These are phyloP conservation scores for Smithsoniella earleae DNA, from an alignment of 163 green algal species.

Conservation along the genomic window DNA sequence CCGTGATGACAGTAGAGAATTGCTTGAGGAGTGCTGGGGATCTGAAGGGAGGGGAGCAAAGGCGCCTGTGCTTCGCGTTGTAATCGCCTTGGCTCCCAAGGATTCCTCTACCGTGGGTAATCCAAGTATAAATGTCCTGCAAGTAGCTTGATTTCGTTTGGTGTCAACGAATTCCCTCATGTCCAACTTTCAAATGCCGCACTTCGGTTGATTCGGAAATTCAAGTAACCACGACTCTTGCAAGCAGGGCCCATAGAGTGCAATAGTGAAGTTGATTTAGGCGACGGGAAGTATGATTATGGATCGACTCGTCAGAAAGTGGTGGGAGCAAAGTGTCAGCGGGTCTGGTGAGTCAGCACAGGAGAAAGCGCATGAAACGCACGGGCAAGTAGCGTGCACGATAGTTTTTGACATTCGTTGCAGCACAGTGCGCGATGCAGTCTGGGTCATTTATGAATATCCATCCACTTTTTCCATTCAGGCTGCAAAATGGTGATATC, in stretches of 20 bases:
- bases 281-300: too few species aligned
- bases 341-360: too few species aligned
- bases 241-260: neutral
- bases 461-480: slow-evolving; percentile 51
- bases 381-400: slow-evolving; percentile 45
- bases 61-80: slow-evolving; percentile 55
- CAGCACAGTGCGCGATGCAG: slow-evolving; percentile 45
- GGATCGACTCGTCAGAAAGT: too few species aligned
- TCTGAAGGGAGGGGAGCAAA: slow-evolving; percentile 59
- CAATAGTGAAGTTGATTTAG: slow-evolving; percentile 16
- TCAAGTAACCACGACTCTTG: neutral
- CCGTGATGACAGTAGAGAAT: slow-evolving; percentile 43
- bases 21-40: slow-evolving; percentile 41
- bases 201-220: neutral
- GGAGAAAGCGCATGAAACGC: neutral
- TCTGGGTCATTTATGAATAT: slow-evolving; percentile 53
- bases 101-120: slow-evolving; percentile 63
- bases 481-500: neutral
- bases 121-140: slow-evolving; percentile 52
- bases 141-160: slow-evolving; percentile 25
- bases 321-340: too few species aligned
- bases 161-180: too few species aligned
- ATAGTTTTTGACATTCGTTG: slow-evolving; percentile 49
- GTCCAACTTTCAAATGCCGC: too few species aligned
- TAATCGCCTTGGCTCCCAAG: slow-evolving; percentile 60